Conservation (phyloP, 2,329 filamentous ascomycete species). For the Alternaria gaisen region DNA sequence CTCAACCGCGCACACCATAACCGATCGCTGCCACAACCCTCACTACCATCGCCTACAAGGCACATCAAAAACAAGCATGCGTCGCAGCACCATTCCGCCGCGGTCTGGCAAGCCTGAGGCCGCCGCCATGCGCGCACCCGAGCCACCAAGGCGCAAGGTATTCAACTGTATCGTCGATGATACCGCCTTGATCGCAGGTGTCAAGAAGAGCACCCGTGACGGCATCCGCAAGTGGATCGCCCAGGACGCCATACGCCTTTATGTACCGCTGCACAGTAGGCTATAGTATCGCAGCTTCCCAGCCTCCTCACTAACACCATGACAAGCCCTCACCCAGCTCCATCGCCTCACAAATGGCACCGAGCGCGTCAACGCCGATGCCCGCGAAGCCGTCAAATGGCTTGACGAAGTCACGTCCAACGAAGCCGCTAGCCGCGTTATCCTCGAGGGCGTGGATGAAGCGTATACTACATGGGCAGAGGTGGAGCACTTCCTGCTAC, state of each 20-base stretch:
- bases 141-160: slow-evolving; percentile 54
- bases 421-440: slow-evolving; percentile 47
- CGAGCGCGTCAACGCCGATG: slow-evolving; percentile 55
- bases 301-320: slow-evolving; percentile 29
- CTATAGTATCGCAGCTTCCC: slow-evolving; percentile 15
- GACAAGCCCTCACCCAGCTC: slow-evolving; percentile 56
- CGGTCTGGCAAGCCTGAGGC: slow-evolving; percentile 38
- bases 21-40: slow-evolving; percentile 14
- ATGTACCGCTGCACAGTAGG: slow-evolving; percentile 62
- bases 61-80: slow-evolving; percentile 36
- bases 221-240: slow-evolving; percentile 62
- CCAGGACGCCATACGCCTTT: slow-evolving; percentile 60
- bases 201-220: slow-evolving; percentile 61
- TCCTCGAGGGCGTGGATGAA: slow-evolving; percentile 60
- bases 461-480: slow-evolving; percentile 58
- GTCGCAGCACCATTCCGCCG: slow-evolving; percentile 41
- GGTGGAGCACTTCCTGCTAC: slow-evolving; percentile 60
- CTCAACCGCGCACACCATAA: slow-evolving; percentile 15
- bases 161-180: slow-evolving; percentile 65
- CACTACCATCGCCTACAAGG: slow-evolving; percentile 14
- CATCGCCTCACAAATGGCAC: slow-evolving; percentile 54
- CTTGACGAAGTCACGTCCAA: slow-evolving; percentile 61
- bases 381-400: slow-evolving; percentile 60
- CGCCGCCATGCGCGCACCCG: slow-evolving; percentile 36
- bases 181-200: slow-evolving; percentile 59